Evolutionary conservation across 345 rosid species (phyloP).

Genomic region (Rhizophora mangle): DNA sequence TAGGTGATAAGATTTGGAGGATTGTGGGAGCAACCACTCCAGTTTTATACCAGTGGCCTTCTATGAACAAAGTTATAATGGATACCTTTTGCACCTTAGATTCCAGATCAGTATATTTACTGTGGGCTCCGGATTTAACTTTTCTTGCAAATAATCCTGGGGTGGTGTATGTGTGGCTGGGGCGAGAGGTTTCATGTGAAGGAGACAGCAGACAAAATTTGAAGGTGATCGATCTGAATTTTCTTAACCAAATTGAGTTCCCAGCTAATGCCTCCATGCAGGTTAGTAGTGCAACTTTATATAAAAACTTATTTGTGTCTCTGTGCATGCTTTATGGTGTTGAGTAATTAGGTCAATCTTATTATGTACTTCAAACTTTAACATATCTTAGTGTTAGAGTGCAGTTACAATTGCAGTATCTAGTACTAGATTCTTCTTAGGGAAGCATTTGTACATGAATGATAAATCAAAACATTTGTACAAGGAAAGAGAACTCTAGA

Average conservation of each 20-base stretch:
- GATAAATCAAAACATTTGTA: background rate
- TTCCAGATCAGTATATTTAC: constrained; percentile 34
- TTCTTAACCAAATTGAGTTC: constrained; percentile 29
- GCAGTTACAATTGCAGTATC: background rate
- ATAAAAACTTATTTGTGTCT: background rate
- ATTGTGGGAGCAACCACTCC: constrained; percentile 12
- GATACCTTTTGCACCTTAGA: constrained; percentile 24
- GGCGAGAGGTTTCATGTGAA: constrained; percentile 13
- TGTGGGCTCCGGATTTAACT: constrained; percentile 25
- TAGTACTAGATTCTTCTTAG: background rate
- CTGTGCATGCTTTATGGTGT: background rate
- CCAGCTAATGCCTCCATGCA: constrained; percentile 27
- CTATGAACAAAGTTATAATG: constrained; percentile 28
- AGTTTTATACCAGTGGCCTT: constrained; percentile 40
- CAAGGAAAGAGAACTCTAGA: background rate
- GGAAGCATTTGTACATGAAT: background rate
- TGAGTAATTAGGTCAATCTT: background rate
- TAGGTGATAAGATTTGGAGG: constrained; percentile 1
- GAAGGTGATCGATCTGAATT: constrained; percentile 27
- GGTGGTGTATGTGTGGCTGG: constrained; percentile 41
- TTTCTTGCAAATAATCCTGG: constrained; percentile 10
- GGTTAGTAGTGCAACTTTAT: constrained; percentile 26
- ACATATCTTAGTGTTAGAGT: background rate
- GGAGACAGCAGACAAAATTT: constrained; percentile 21
- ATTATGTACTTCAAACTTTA: background rate